Evolutionary conservation across 768 basidiomycete species (phyloP), one percentile per base, ranked within the genome.

Genomic region (Glaciozyma antarctica): DNA sequence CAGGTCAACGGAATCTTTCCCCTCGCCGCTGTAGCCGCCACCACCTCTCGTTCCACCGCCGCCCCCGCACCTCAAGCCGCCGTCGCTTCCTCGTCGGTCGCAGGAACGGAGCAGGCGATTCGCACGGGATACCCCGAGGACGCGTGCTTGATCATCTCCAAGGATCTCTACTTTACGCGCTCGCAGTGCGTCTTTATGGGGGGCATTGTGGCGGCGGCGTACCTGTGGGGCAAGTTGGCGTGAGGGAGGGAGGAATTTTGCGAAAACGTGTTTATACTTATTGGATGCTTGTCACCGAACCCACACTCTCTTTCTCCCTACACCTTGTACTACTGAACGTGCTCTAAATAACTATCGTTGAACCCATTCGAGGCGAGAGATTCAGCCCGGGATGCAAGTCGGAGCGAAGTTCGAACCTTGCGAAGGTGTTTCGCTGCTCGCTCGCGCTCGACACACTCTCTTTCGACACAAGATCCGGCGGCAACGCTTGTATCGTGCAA

Each of bases 111-210:
- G 9, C 55, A 43, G n/a, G 38, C 22, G n/a, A 5, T 16, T 26
- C 24, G 21, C 10, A 48, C n/a, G 47, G 61, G n/a, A 8, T 24
- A 63, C 15, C 66, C 66, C 30, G 66, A 67, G 30, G 62, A 72
- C 58, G 71, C 71, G 16, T 67, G 66, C 60, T 52, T 72, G 24
- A 72, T 72, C 56, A 43, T 72, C 26, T 64, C 63, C 22, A 51
- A 63, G 57, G 63, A 65, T 21, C 63, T 72, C 45, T 72, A 72
- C 59, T 72, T 72, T 17, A 67, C 66, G 3, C 53, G 60, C 34
- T 58, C 49, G 28, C 66, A 67, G 48, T 58, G 58, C 15, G 44
- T 60, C 38, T 24, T 67, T 54, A 63, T 67, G 52, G 15, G 59
- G 8, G 62, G 28, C 12, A 32, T 67, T 34, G 61, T 63, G 2